Base-by-base conservation (phyloP, 1,139 yeast genomes). In the Yamadazyma atlantica region DNA sequence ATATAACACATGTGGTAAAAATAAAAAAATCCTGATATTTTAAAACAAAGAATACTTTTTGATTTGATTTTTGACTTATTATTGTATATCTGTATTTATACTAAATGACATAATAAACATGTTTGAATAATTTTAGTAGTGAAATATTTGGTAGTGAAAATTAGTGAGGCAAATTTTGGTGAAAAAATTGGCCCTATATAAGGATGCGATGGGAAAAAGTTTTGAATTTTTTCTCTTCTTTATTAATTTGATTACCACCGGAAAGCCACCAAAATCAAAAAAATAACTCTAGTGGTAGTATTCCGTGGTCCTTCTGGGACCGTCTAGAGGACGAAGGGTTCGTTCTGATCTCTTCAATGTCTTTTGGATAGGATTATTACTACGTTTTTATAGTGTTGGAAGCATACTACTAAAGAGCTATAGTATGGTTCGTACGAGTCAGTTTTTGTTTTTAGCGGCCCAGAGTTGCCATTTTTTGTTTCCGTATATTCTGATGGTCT, bases 221-320 rank as follows among this genome's bases (percentile, higher is more conserved):
- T 33, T 29, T 28, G 24, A 28, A 33, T 12, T 19, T 19, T 19
- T 19, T 19, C 18, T 46, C 47, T 42, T 44, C 45, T 50, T 55
- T 51, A 50, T 50, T 49, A 60, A 61, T 69, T 69, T 69, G 70
- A 49, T 68, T 68, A 69, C 74, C 75, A 64, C 55, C 68, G 75
- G 70, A 64, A 32, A 25, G 37, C 40, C 43, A 58, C 54, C 51
- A 58, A 64, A 62, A 60, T 51, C 60, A 57, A 58, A 60, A 38
- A 64, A 44, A 39, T 31, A 45, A 38, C 45, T 42, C 59, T 51
- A 60, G 64, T 54, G 44, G 44, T 32, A 35, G 40, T 18, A 35
- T 44, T 32, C 37, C 43, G 46, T 41, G 40, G 41, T 34, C 31
- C 35, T 29, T 24, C n/a, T 26, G 31, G 38, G 29, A 31, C 19